Evolutionary conservation across 2,329 filamentous ascomycete genomes (phyloP), one percentile per base, ranked within the genome.

Genomic region (Macroventuria anomochaeta): DNA sequence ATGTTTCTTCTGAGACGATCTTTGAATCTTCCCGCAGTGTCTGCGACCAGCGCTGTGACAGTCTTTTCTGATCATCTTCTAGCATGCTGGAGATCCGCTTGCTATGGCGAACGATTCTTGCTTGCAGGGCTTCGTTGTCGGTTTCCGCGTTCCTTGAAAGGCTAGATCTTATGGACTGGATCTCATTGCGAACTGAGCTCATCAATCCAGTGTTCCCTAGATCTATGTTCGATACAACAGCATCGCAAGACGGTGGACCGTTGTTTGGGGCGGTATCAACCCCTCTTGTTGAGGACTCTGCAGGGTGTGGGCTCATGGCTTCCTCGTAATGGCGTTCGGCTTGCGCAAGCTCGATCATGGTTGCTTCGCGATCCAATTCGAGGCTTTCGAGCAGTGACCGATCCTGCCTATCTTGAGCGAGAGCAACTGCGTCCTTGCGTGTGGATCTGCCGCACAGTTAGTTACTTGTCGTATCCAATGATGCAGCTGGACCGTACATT

Each of bases 321-420:
- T 61, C 44, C 8, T 55, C 28, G 5, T 47, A 57, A 21, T 57
- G 33, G 1, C 46, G 49, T 25, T 59, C 50, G n/a, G 54, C 44
- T 46, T 61, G 25, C 40, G 61, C 52, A 10, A 64, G 49, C 8
- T 58, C 56, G 6, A 64, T 53, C 26, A 66, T 26, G 12, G 58
- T 63, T 18, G 57, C 44, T 21, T 38, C 49, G 13, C 56, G 57
- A 25, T 66, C 62, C 5, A 60, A 31, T 29, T 62, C 46, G 10
- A 64, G 58, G 28, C 53, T 57, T 33, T 63, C 28, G 1, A 64
- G 55, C 4, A 58, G 32, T 6, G 46, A 42, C 12, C 33, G 55
- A 31, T 66, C 63, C 31, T 56, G 54, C 26, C 50, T 53, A 15
- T 64, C 58, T 32, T 63, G 38, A 11, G 39, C 56, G 17, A 37